phyloP scores from a whole-genome alignment of 192 early-diverging fungal genomes.

The Borealophlyctis nickersoniae region DNA sequence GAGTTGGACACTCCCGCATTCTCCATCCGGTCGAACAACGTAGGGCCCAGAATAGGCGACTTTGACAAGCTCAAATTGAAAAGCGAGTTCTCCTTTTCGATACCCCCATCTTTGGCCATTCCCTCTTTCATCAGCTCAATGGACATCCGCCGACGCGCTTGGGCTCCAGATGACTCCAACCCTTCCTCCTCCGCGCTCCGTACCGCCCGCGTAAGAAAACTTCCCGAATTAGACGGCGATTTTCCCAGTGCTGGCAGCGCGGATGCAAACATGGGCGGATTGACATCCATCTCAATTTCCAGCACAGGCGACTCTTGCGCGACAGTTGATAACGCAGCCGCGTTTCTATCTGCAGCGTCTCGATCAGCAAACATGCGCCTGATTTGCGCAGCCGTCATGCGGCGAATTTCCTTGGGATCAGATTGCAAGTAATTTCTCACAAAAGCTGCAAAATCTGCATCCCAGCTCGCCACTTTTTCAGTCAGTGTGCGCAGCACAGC shows the following conservation, averaged over 20 bases:
- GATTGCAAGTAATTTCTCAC: constrained; percentile 76
- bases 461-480: constrained; percentile 79
- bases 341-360: constrained; percentile 25
- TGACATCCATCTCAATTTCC: constrained; percentile 26
- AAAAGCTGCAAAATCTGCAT: constrained; percentile 77
- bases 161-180: constrained; percentile 21
- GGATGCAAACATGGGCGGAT: constrained; percentile 10
- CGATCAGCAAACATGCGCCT: constrained; percentile 61
- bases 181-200: background rate
- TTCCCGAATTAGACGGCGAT: constrained; percentile 32
- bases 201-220: background rate
- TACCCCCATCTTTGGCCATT: constrained; percentile 25
- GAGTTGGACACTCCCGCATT: background rate
- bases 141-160: constrained; percentile 42
- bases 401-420: constrained; percentile 67
- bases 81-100: background rate
- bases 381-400: constrained; percentile 61
- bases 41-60: background rate
- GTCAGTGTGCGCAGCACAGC: constrained; percentile 72
- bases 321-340: background rate
- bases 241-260: constrained; percentile 44
- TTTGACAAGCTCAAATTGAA: background rate
- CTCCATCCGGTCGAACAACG: no score
- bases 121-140: constrained; percentile 59
- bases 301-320: constrained; percentile 22